Conservation (phyloP, 768 basidiomycete genomes). For the Tulasnella sp. region DNA sequence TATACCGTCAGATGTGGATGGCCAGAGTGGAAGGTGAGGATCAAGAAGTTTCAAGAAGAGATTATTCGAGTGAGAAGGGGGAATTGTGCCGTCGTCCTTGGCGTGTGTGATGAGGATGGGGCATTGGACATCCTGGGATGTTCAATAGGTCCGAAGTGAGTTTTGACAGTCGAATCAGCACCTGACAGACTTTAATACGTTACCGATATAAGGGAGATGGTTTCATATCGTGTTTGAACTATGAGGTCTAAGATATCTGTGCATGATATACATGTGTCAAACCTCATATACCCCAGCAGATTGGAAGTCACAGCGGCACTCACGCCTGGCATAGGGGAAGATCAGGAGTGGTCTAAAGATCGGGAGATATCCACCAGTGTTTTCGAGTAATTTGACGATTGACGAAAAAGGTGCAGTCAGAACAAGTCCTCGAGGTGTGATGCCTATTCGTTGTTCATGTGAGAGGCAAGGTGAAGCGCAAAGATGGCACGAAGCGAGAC, state of each 20-base stretch:
- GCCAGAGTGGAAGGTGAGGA: slow-evolving; percentile 44
- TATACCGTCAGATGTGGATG: slow-evolving; percentile 21
- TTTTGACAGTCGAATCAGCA: slow-evolving; percentile 5
- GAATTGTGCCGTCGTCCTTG: slow-evolving; percentile 62
- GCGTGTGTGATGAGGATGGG: slow-evolving; percentile 67
- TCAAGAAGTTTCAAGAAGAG: slow-evolving; percentile 61
- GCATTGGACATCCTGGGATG: slow-evolving; percentile 46
- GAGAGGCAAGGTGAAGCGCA: no score
- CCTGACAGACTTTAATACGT: slow-evolving; percentile 18
- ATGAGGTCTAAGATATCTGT: slow-evolving; percentile 45
- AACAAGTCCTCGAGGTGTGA: slow-evolving; percentile 36
- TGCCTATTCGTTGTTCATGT: not conserved
- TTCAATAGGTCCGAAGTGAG: not conserved
- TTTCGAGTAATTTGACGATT: slow-evolving; percentile 48
- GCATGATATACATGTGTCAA: not conserved
- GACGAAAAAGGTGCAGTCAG: slow-evolving; percentile 49
- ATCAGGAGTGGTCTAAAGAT: slow-evolving; percentile 55
- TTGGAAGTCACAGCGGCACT: slow-evolving; percentile 26
- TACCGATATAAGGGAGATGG: slow-evolving; percentile 49
- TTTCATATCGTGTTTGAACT: slow-evolving; percentile 49
- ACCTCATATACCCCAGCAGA: slow-evolving; percentile 8
- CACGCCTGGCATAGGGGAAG: slow-evolving; percentile 53
- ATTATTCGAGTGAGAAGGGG: slow-evolving; percentile 50
- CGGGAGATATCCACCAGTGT: slow-evolving; percentile 56
- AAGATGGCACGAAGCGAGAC: not conserved